Percentiles rank a stretch among this genome's conserved stretches.
Conservation (phyloP, 352 stramenopile genomes). For the Phytophthora pini region DNA sequence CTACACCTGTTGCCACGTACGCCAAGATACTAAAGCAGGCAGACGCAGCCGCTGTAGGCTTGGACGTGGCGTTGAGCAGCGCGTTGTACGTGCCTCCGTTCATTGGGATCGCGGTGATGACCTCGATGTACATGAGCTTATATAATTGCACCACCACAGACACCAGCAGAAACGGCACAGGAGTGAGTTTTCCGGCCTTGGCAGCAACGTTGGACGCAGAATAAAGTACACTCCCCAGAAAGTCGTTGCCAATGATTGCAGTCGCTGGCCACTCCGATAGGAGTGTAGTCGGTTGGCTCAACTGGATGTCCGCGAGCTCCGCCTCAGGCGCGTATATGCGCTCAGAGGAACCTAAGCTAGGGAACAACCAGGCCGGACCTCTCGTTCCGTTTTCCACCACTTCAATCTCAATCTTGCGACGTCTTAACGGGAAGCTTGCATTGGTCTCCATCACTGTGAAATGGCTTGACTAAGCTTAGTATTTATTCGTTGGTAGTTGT, state of each 20-base stretch:
- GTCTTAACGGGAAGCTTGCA: too few relatives aligned
- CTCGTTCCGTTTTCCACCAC: too few relatives aligned
- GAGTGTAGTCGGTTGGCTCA: too few relatives aligned
- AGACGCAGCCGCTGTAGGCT: slow-evolving; percentile 82
- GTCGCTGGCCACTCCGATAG: too few relatives aligned
- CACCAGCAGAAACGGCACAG: slow-evolving; percentile 79
- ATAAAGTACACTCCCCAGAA: slow-evolving; percentile 88
- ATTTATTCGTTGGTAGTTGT: too few relatives aligned
- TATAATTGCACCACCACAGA: slow-evolving; percentile 62
- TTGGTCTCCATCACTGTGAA: too few relatives aligned
- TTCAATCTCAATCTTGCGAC: too few relatives aligned
- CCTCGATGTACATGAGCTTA: slow-evolving; percentile 89
- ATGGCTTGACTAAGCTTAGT: too few relatives aligned
- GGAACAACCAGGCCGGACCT: too few relatives aligned
- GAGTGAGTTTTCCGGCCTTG: slow-evolving; percentile 79
- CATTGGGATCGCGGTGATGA: slow-evolving; percentile 87
- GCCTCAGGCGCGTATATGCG: not conserved
- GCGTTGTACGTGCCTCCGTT: slow-evolving; percentile 93
- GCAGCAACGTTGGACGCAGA: slow-evolving; percentile 44
- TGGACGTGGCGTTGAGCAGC: slow-evolving; percentile 90
- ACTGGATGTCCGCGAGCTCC: too few relatives aligned
- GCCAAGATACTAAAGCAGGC: slow-evolving; percentile 87
- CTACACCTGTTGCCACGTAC: slow-evolving; percentile 88
- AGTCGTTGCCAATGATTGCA: slow-evolving; percentile 76
- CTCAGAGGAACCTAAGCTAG: too few relatives aligned